phyloP scores from a whole-genome alignment of 768 basidiomycete genomes.

The Paxillus rubicundulus region DNA sequence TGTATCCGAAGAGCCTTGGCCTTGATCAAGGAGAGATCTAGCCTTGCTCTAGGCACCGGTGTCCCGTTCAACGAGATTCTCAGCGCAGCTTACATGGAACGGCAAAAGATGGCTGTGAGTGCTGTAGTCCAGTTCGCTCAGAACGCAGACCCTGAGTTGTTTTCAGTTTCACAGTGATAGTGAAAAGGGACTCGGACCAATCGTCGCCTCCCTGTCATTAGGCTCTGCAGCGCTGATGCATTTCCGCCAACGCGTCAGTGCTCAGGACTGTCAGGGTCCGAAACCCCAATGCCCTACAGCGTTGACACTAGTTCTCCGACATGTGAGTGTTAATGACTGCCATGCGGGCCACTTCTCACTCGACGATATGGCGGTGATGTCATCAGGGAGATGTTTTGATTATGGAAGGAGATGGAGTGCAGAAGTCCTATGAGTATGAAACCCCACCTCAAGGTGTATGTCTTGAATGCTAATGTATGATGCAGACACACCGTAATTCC shows the following conservation, averaged over 20 bases:
- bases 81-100: constrained; percentile 81
- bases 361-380: background rate
- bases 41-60: constrained; percentile 39
- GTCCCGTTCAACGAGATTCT: constrained; percentile 73
- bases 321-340: constrained; percentile 42
- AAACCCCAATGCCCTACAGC: constrained; percentile 30
- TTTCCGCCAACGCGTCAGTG: constrained; percentile 53
- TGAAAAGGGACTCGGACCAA: constrained; percentile 68
- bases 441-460: background rate
- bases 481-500: constrained; percentile 73
- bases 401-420: constrained; percentile 71
- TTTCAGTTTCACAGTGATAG: constrained; percentile 76
- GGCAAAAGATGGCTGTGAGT: constrained; percentile 78
- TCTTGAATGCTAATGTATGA: constrained; percentile 10
- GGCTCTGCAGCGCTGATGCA: constrained; percentile 80
- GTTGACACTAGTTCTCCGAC: constrained; percentile 60
- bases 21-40: constrained; percentile 57
- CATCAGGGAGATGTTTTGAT: constrained; percentile 73
- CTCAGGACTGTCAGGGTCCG: constrained; percentile 24
- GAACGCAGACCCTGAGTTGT: constrained; percentile 6
- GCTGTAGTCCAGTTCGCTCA: background rate
- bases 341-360: background rate
- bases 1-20: constrained; percentile 58
- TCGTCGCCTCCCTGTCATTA: constrained; percentile 73
- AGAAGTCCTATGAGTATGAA: constrained; percentile 68